These are phyloP conservation scores for Solanum ahanhuiri DNA, from an alignment of 257 asterid species.

Conservation along the genomic window DNA sequence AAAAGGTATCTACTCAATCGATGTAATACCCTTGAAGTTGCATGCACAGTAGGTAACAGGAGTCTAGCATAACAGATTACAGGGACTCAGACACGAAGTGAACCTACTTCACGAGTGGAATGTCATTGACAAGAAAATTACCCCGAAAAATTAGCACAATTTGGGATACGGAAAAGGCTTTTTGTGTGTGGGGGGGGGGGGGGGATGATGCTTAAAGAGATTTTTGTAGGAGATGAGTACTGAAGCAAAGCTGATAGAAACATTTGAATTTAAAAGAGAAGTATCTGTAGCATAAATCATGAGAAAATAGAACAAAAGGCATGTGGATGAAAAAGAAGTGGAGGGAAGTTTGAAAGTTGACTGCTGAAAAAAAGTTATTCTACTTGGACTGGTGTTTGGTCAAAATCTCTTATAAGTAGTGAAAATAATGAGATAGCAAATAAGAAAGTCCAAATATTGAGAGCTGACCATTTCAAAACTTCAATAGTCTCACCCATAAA, in stretches of 20 bases:
- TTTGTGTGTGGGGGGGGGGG: rapidly evolving
- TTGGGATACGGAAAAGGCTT: background rate
- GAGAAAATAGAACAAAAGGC: background rate
- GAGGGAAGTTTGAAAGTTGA: conserved; percentile 37
- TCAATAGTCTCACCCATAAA: background rate
- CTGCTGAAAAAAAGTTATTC: background rate
- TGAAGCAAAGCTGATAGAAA: too few relatives aligned
- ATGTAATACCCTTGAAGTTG: background rate
- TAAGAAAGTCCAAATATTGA: conserved; percentile 1
- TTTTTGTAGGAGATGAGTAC: too few relatives aligned
- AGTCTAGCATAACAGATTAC: background rate
- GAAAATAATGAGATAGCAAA: background rate
- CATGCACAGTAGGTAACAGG: background rate
- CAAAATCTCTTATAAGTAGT: background rate
- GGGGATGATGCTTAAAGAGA: too few relatives aligned
- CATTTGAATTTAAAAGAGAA: too few relatives aligned
- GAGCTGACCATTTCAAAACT: conserved; percentile 42
- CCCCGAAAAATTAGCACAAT: background rate
- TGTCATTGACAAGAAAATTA: too few relatives aligned
- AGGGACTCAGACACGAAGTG: background rate
- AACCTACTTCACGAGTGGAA: background rate
- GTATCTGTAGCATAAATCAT: too few relatives aligned
- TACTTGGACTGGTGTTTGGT: conserved; percentile 21
- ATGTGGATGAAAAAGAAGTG: conserved; percentile 28
- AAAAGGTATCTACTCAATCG: background rate